These are phyloP conservation scores for Lachnellula suecica DNA, from an alignment of 2,329 filamentous ascomycete genomes.

Conservation along the genomic window DNA sequence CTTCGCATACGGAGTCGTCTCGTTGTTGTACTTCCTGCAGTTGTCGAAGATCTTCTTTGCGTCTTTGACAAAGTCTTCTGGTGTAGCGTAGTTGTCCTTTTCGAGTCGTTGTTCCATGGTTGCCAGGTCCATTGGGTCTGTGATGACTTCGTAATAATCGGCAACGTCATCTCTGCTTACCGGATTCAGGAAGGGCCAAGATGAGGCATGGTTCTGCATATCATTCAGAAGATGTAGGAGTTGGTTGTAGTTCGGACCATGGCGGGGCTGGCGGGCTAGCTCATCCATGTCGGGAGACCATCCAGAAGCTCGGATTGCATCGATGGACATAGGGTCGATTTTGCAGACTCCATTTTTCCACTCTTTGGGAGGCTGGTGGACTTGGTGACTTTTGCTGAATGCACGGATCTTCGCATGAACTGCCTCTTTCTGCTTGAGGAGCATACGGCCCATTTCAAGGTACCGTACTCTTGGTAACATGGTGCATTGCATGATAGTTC, in stretches of 20 bases:
- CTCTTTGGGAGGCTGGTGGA: constrained; percentile 80
- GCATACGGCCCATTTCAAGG: constrained; percentile 87
- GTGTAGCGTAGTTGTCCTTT: constrained; percentile 84
- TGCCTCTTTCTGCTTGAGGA: constrained; percentile 94
- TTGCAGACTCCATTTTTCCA: constrained; percentile 75
- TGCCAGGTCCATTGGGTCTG: constrained; percentile 92
- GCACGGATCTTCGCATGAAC: constrained; percentile 94
- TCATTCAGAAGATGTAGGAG: constrained; percentile 91
- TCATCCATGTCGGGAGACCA: constrained; percentile 99
- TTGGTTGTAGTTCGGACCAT: constrained; percentile 94
- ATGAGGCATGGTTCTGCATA: constrained; percentile 87
- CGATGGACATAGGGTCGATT: constrained; percentile 84
- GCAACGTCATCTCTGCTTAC: constrained; percentile 95
- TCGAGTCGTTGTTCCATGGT: constrained; percentile 97
- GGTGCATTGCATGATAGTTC: constrained; percentile 98
- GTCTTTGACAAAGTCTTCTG: constrained; percentile 90
- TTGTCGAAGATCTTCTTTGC: constrained; percentile 90
- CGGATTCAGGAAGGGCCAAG: constrained; percentile 92
- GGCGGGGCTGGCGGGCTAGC: constrained; percentile 87
- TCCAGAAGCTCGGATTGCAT: constrained; percentile 85
- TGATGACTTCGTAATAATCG: constrained; percentile 99
- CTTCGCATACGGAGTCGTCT: constrained; percentile 93
- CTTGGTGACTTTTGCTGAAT: constrained; percentile 82
- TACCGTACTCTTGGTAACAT: constrained; percentile 96
- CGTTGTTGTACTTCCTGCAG: constrained; percentile 94